These are phyloP conservation scores for Salix viminalis DNA, from an alignment of 345 rosid species.

Conservation along the genomic window DNA sequence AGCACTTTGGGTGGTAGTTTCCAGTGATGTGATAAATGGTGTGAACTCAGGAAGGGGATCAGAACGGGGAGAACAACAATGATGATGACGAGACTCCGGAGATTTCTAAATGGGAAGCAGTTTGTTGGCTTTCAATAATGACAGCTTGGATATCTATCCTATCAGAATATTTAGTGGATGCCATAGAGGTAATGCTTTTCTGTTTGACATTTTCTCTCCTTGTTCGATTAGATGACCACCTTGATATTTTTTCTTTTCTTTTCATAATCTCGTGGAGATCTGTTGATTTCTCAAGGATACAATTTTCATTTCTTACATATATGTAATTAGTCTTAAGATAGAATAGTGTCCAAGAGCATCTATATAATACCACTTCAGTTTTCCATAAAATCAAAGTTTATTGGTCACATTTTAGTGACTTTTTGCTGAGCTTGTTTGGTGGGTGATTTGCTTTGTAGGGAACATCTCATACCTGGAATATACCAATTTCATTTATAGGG, in stretches of 20 bases:
- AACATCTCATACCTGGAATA: slow-evolving; percentile 65
- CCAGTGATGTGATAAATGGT: slow-evolving; percentile 16
- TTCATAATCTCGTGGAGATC: not conserved
- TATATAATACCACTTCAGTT: not conserved
- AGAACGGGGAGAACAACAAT: slow-evolving; percentile 32
- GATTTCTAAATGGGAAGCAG: slow-evolving; percentile 74
- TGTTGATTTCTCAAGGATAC: not conserved
- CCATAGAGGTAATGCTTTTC: slow-evolving; percentile 56
- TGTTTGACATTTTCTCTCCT: not conserved
- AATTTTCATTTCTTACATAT: not conserved
- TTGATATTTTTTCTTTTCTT: not conserved
- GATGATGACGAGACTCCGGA: slow-evolving; percentile 64
- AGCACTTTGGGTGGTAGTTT: slow-evolving; percentile 17
- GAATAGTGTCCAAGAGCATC: not conserved
- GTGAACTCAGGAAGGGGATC: slow-evolving; percentile 53
- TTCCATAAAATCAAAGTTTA: not conserved
- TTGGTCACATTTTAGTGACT: not conserved
- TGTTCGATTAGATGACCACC: not conserved
- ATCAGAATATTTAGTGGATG: slow-evolving; percentile 86
- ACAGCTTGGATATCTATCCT: slow-evolving; percentile 87
- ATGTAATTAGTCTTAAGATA: not conserved
- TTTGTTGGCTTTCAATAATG: slow-evolving; percentile 79
- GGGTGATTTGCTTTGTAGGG: slow-evolving; percentile 48
- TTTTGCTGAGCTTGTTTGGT: not conserved
- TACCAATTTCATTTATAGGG: slow-evolving; percentile 82